Conservation (phyloP, 345 rosid species). For the Syzygium aromaticum region DNA sequence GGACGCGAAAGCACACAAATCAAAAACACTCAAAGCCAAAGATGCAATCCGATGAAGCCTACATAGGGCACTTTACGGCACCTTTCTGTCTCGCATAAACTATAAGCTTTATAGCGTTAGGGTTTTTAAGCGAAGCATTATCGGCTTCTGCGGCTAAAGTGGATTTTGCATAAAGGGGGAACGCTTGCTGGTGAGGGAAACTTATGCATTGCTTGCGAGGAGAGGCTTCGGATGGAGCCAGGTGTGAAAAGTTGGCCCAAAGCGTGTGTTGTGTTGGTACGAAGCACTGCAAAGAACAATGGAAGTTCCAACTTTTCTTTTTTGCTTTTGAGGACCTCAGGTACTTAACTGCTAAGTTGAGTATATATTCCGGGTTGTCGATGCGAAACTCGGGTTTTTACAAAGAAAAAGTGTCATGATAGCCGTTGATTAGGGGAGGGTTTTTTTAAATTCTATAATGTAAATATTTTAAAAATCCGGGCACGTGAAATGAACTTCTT, state of each 20-base stretch:
- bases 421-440: neutral
- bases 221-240: neutral
- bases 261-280: neutral
- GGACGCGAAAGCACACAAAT: neutral
- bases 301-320: neutral
- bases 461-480: neutral
- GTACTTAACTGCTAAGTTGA: neutral
- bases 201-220: neutral
- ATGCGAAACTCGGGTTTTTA: neutral
- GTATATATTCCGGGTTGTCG: neutral
- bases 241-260: neutral
- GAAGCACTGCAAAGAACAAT: neutral
- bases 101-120: neutral
- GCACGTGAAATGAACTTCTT: no score
- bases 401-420: neutral
- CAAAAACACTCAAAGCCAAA: neutral
- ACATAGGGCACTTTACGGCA: neutral
- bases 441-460: neutral
- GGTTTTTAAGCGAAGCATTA: neutral
- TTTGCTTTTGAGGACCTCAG: neutral
- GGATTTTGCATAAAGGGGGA: neutral
- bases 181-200: neutral
- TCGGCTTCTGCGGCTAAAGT: neutral
- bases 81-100: neutral
- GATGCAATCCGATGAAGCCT: neutral